A percentile compares a stretch with the other conserved stretches of the same genome.
Evolutionary conservation across 2,329 filamentous ascomycete genomes (phyloP).

Genomic region (Colletotrichum horii): DNA sequence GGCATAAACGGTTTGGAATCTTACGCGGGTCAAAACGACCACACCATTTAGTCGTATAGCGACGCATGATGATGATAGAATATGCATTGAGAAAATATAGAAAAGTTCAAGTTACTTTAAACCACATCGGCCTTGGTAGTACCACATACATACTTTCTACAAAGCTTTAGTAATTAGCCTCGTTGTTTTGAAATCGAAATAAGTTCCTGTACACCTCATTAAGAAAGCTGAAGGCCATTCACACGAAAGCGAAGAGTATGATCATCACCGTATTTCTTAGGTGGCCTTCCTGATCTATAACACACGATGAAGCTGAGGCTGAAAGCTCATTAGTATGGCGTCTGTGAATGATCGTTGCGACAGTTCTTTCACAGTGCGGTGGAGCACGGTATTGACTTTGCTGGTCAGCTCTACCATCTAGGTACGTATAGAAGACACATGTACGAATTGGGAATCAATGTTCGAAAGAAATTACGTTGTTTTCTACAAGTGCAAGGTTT

Average conservation of each 20-base stretch:
- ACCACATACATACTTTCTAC: not conserved
- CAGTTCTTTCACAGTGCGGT: not conserved
- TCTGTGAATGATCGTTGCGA: not conserved
- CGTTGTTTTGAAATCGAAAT: fast-evolving
- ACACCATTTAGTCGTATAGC: not conserved
- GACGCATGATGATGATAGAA: not conserved
- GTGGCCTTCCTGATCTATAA: not conserved
- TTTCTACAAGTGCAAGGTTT: not conserved
- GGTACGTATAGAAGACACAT: too few species aligned
- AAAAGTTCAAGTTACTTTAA: not conserved
- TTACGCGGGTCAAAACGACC: not conserved
- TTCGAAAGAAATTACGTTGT: not conserved
- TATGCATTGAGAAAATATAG: not conserved
- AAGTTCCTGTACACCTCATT: fast-evolving
- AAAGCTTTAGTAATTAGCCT: not conserved
- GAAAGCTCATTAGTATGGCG: fast-evolving
- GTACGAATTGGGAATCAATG: not conserved
- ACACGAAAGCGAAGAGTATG: not conserved
- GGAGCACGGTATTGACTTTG: not conserved
- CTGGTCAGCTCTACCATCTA: not conserved
- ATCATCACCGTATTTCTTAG: not conserved
- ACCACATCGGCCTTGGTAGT: fast-evolving
- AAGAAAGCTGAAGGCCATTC: fast-evolving
- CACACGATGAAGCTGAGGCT: not conserved
- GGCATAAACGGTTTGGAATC: not conserved